Conservation (phyloP, 2,329 filamentous ascomycete species). For the Fusarium tjaetaba region DNA sequence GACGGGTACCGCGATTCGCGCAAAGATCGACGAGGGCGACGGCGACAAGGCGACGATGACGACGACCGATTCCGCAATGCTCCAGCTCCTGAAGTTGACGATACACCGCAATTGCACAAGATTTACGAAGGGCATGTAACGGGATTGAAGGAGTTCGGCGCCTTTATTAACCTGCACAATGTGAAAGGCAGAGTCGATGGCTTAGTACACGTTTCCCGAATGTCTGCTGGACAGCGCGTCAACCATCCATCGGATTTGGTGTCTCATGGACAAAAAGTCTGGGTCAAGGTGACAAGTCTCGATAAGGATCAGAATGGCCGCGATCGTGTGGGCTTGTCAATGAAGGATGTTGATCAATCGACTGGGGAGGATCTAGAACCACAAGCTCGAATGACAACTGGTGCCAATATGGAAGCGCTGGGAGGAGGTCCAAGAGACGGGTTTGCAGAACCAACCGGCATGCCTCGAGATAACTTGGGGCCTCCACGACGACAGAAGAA, state of each 20-base stretch:
- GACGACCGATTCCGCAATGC: constrained; percentile 70
- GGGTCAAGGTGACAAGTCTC: constrained; percentile 91
- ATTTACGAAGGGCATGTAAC: constrained; percentile 91
- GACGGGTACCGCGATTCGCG: constrained; percentile 47
- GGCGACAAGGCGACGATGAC: constrained; percentile 54
- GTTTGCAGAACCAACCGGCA: constrained; percentile 57
- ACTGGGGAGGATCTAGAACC: constrained; percentile 86
- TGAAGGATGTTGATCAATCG: constrained; percentile 96
- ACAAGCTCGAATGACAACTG: constrained; percentile 81
- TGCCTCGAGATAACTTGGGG: constrained; percentile 53
- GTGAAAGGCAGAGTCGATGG: constrained; percentile 91
- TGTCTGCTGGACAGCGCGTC: constrained; percentile 84
- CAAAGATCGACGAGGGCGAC: constrained; percentile 50
- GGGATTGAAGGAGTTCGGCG: constrained; percentile 94
- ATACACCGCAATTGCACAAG: constrained; percentile 83
- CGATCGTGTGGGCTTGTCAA: constrained; percentile 84
- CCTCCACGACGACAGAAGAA: constrained; percentile 75
- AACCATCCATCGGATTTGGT: constrained; percentile 93
- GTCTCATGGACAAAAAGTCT: constrained; percentile 81
- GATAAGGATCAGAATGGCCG: constrained; percentile 62
- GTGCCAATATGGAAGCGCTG: constrained; percentile 87
- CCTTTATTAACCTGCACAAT: constrained; percentile 90
- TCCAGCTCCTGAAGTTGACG: constrained; percentile 80
- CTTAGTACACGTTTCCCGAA: constrained; percentile 90
- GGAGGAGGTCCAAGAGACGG: constrained; percentile 71